These are phyloP conservation scores for Monosporascus sp. DNA, from an alignment of 2,329 filamentous ascomycete genomes.

Conservation along the genomic window DNA sequence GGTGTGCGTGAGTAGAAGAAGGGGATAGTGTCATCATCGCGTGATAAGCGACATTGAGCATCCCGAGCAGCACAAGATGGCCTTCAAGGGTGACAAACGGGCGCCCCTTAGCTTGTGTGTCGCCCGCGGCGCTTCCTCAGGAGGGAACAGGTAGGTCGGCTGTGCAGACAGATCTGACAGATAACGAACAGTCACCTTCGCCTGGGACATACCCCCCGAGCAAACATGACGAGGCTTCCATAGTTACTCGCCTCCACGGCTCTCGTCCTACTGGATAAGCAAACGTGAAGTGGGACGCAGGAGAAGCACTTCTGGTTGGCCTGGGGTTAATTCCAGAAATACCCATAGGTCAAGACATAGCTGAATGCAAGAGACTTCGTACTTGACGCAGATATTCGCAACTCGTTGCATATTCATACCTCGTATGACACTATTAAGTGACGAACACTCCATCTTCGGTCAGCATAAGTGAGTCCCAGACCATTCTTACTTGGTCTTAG, in stretches of 20 bases:
- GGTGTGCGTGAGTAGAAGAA: neutral
- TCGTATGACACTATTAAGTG: conserved; percentile 5
- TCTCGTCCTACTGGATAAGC: conserved; percentile 19
- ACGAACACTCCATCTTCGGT: neutral
- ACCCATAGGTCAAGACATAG: conserved; percentile 11
- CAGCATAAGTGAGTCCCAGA: neutral
- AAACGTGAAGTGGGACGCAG: conserved; percentile 25
- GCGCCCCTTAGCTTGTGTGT: neutral
- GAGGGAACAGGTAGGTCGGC: conserved; percentile 1
- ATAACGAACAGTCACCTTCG: conserved; percentile 8
- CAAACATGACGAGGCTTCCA: conserved; percentile 13
- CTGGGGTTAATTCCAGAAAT: conserved; percentile 4
- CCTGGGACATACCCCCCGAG: conserved; percentile 1
- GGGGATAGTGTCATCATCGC: neutral
- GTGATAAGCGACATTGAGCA: neutral
- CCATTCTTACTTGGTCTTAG: conserved; percentile 3
- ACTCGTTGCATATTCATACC: conserved; percentile 14
- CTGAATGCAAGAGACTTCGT: conserved; percentile 8
- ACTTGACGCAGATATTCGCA: conserved; percentile 17
- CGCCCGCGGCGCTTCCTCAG: neutral
- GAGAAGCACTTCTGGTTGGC: conserved; percentile 9
- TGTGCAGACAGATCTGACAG: conserved; percentile 5
- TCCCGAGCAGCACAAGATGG: neutral
- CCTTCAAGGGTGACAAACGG: neutral
- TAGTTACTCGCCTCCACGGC: conserved; percentile 16